Evolutionary conservation across 1,284 basidiomycete species (phyloP), one percentile per base, ranked within the genome.

Genomic region (Irpex lacteus): DNA sequence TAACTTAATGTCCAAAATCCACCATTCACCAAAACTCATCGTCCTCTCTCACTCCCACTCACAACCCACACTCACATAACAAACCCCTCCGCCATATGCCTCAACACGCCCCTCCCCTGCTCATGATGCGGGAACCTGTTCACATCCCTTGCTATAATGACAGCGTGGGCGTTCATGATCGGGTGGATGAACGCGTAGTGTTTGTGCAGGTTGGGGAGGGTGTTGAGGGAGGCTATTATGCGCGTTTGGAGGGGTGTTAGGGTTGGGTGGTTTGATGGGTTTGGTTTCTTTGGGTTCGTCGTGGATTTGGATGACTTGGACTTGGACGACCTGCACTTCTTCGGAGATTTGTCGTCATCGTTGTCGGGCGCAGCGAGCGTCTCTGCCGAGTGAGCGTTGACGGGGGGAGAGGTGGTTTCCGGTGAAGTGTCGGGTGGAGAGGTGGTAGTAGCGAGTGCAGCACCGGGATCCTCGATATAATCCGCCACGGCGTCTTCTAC

Each of bases 41-140:
- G 5, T 21, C 32, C 32, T 4, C 32, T 32, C 32, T 32, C 32
- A 32, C 32, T 3, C 32, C 4, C 52, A 9, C 52, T 18, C 26
- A 7, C 18, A 26, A 19, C 52, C 44, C n/a, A 19, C 19, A 32
- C n/a, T 70, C 63, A 80, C 32, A 85, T 62, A 36, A 80, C 73
- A 60, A 92, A 88, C n/a, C 83, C 80, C 65, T 85, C 82, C 21
- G 88, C 90, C 88, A 89, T 91, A 73, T 92, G 89, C 65, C 81
- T 78, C 47, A 93, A 61, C 3, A 92, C 83, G 47, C 84, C 83
- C 70, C 86, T 82, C 9, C 91, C 91, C 21, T 76, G 71, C 58
- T 79, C 75, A 69, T 91, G 88, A 15, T 76, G 69, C 68, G 82
- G 77, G 69, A 89, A 91, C 50, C 78, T 74, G 71, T 85, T 79